Evolutionary conservation across 306 rosid genomes (phyloP).

Genomic region (Echinosophora koreensis): DNA sequence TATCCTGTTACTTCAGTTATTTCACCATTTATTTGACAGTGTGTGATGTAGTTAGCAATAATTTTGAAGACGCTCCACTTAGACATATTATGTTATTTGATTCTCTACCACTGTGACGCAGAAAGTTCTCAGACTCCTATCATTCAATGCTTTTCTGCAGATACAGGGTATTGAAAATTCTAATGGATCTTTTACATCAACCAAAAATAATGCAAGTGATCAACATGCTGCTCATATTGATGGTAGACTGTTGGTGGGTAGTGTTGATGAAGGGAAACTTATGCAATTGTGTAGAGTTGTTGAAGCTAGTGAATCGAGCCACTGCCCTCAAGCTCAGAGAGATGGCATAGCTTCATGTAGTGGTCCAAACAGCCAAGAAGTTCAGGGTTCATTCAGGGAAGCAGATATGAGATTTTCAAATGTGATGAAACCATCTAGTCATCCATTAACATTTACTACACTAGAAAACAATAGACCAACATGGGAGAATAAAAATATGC

Average conservation of each 20-base stretch:
- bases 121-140: conserved; percentile 33
- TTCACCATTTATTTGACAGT: conserved; percentile 4
- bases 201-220: conserved; percentile 57
- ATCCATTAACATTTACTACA: conserved; percentile 60
- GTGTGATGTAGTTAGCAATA: not conserved
- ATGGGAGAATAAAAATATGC: conserved; percentile 64
- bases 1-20: conserved; percentile 16
- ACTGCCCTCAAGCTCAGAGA: conserved; percentile 60
- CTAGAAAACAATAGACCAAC: conserved; percentile 62
- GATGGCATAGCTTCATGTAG: conserved; percentile 52
- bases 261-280: conserved; percentile 79
- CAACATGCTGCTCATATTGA: conserved; percentile 57
- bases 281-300: conserved; percentile 80
- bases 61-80: conserved; percentile 28
- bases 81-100: conserved; percentile 19
- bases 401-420: conserved; percentile 62
- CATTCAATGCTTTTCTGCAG: conserved; percentile 54
- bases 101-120: conserved; percentile 11
- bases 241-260: conserved; percentile 50
- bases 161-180: conserved; percentile 55
- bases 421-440: conserved; percentile 59
- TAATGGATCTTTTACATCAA: conserved; percentile 56
- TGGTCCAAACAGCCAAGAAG: conserved; percentile 57
- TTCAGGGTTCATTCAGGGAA: conserved; percentile 55
- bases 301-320: conserved; percentile 77